phyloP scores from a whole-genome alignment of 2,329 filamentous ascomycete genomes.

The Alternaria atra region DNA sequence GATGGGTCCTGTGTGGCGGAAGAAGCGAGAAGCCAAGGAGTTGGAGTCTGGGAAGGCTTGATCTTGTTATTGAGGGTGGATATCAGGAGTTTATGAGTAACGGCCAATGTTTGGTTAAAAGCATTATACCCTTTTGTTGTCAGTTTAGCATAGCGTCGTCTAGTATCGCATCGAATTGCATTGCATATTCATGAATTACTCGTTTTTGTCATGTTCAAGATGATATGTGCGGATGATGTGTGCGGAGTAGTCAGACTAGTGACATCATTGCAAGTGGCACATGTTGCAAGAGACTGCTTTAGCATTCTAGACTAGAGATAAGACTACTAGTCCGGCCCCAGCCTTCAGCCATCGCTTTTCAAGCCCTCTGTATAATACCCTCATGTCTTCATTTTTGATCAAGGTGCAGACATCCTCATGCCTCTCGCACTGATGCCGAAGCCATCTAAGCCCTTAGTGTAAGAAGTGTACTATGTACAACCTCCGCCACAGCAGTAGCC shows the following conservation, averaged over 20 bases:
- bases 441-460: neutral
- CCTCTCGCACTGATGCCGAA: too few relatives aligned
- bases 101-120: constrained; percentile 6
- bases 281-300: neutral
- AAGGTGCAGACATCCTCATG: neutral
- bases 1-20: constrained; percentile 37
- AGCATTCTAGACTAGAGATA: neutral
- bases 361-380: neutral
- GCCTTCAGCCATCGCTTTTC: neutral
- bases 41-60: constrained; percentile 18
- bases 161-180: neutral
- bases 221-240: neutral
- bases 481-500: neutral
- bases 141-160: constrained; percentile 1
- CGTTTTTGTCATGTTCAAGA: neutral
- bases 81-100: neutral
- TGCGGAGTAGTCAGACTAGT: neutral
- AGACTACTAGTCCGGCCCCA: neutral
- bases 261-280: neutral
- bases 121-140: constrained; percentile 12
- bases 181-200: neutral
- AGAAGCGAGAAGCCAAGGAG: constrained; percentile 29
- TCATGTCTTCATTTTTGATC: neutral
- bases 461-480: neutral
- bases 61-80: neutral